A percentile compares a stretch with the other conserved stretches of the same genome.
phyloP scores from a whole-genome alignment of 805 yeast species.

The Saturnispora quitensis region DNA sequence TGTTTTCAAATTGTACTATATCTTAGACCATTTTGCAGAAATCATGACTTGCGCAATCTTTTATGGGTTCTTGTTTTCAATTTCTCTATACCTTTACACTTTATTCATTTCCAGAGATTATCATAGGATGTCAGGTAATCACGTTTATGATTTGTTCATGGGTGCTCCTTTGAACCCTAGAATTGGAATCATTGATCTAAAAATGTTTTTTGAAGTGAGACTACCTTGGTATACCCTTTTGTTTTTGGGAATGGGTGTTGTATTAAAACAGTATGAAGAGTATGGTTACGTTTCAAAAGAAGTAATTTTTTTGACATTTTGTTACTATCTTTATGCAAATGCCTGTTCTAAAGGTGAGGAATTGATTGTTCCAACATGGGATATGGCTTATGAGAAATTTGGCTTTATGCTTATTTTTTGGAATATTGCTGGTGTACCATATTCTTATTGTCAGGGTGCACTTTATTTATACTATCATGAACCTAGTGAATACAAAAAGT shows the following conservation, averaged over 20 bases:
- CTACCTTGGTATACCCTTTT: constrained; percentile 91
- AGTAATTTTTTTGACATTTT: constrained; percentile 61
- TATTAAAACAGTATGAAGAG: constrained; percentile 67
- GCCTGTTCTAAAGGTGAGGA: constrained; percentile 98
- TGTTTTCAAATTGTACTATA: constrained; percentile 60
- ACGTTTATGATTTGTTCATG: constrained; percentile 86
- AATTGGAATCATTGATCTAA: constrained; percentile 83
- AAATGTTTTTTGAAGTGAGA: constrained; percentile 96
- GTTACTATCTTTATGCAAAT: constrained; percentile 91
- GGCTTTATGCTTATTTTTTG: constrained; percentile 99
- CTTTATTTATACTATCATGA: constrained; percentile 74
- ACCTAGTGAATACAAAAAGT: constrained; percentile 75
- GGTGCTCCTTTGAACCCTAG: constrained; percentile 97
- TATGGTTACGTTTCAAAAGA: constrained; percentile 78
- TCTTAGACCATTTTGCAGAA: constrained; percentile 78
- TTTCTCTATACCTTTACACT: constrained; percentile 62
- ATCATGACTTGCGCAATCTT: constrained; percentile 88
- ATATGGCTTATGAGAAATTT: constrained; percentile 97
- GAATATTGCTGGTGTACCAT: constrained; percentile 99
- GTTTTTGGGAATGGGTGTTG: constrained; percentile 66
- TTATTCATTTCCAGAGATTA: constrained; percentile 60
- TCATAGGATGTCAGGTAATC: constrained; percentile 87
- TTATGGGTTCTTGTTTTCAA: constrained; percentile 62
- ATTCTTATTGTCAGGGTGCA: constrained; percentile 93
- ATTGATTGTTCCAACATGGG: constrained; percentile 96